phyloP scores from a whole-genome alignment of 225 moss, liverwort and hornwort genomes.

The Marchantia paleacea region DNA sequence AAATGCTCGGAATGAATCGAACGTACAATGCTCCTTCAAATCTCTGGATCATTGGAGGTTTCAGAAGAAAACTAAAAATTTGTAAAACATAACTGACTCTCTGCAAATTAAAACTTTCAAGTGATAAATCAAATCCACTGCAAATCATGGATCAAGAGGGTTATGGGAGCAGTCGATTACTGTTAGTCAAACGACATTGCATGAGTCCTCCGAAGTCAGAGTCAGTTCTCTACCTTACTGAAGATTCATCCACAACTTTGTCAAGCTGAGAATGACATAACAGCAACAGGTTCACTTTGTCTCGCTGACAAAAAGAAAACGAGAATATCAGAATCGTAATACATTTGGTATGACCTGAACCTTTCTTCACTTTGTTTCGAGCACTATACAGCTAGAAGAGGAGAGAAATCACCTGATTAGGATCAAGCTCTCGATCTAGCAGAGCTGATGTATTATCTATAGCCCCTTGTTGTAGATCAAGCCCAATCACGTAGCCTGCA shows the following conservation, averaged over 20 bases:
- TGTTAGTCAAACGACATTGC: too few relatives aligned
- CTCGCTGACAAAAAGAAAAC: slow-evolving; percentile 45
- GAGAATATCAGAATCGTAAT: background rate
- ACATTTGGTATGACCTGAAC: background rate
- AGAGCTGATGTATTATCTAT: slow-evolving; percentile 65
- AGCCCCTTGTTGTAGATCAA: slow-evolving; percentile 83
- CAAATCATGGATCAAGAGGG: too few relatives aligned
- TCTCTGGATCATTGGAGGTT: too few relatives aligned
- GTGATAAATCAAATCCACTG: too few relatives aligned
- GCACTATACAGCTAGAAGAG: background rate
- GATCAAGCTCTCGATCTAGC: slow-evolving; percentile 60
- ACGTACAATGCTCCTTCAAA: too few relatives aligned
- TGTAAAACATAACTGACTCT: too few relatives aligned
- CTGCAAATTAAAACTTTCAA: too few relatives aligned
- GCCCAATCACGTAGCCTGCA: slow-evolving; percentile 69
- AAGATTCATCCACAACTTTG: slow-evolving; percentile 53
- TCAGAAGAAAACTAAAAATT: too few relatives aligned
- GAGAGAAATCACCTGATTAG: slow-evolving; percentile 49
- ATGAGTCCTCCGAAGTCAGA: background rate
- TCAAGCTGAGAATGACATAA: slow-evolving; percentile 87
- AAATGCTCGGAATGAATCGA: too few relatives aligned
- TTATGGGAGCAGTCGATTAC: too few relatives aligned
- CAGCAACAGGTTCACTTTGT: slow-evolving; percentile 71
- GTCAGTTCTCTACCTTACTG: slow-evolving; percentile 35
- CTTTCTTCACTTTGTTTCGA: background rate